Conservation (phyloP, 495 filamentous ascomycete species). For the Penicillium coffeae region DNA sequence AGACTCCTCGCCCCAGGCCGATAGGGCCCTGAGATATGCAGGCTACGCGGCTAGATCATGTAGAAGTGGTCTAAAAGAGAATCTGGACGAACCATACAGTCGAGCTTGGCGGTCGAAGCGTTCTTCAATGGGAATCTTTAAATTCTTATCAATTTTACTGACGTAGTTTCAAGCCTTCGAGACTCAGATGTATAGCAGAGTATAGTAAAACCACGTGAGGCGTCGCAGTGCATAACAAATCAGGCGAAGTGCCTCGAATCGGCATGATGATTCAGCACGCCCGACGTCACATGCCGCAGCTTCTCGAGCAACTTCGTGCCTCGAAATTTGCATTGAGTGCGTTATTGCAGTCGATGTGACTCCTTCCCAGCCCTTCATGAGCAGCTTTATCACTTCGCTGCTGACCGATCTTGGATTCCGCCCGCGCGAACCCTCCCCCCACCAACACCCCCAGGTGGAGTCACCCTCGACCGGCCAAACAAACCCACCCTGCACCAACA, state of each 20-base stretch:
- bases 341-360: constrained; percentile 18
- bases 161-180: no score
- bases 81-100: background rate
- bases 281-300: constrained; percentile 24
- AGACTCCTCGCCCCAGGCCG: background rate
- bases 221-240: background rate
- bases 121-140: no score
- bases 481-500: constrained; percentile 6
- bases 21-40: background rate
- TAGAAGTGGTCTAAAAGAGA: background rate
- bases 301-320: background rate
- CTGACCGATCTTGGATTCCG: constrained; percentile 74
- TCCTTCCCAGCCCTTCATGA: constrained; percentile 57
- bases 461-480: constrained; percentile 12
- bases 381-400: constrained; percentile 67
- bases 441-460: constrained; percentile 13
- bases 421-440: constrained; percentile 64
- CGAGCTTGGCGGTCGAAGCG: no score
- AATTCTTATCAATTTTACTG: background rate
- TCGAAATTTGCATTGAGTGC: constrained; percentile 1
- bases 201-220: background rate
- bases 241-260: background rate
- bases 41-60: background rate
- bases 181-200: no score
- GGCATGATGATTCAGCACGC: constrained; percentile 19